A percentile compares a stretch with the other conserved stretches of the same genome.
These are phyloP conservation scores for Oryza australiensis DNA, from an alignment of 176 grass and related monocot genomes.

Conservation along the genomic window DNA sequence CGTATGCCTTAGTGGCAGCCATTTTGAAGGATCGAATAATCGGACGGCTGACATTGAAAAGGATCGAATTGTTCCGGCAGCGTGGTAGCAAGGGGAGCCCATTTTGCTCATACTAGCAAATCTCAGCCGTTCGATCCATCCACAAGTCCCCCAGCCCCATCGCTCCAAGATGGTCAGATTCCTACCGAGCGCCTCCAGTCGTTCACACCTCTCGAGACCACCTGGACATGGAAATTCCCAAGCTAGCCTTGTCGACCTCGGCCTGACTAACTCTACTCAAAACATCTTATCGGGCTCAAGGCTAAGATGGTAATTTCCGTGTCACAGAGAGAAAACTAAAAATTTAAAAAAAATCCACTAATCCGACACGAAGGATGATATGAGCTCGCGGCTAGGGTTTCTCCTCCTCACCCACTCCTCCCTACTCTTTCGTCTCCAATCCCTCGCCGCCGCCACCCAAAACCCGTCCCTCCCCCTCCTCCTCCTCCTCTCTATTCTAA, in stretches of 20 bases:
- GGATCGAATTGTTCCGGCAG: neutral
- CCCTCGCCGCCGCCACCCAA: conserved; percentile 37
- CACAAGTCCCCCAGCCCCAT: neutral
- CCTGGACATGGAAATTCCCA: neutral
- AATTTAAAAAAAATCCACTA: conserved; percentile 4
- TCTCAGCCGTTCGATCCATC: conserved; percentile 26
- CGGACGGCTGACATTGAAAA: neutral
- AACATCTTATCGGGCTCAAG: neutral
- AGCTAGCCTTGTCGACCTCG: neutral
- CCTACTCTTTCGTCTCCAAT: conserved; percentile 15
- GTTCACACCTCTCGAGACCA: neutral
- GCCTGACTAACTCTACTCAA: neutral
- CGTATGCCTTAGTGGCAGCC: too few species aligned
- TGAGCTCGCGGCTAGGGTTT: conserved; percentile 89
- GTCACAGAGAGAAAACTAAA: neutral
- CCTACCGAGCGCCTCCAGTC: conserved; percentile 1
- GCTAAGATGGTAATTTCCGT: neutral
- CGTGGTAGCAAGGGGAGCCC: neutral
- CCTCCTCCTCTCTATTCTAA: neutral
- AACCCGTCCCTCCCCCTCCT: conserved; percentile 16
- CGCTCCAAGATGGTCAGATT: conserved; percentile 11
- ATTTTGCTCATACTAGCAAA: neutral
- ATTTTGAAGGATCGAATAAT: neutral
- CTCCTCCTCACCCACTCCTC: neutral
- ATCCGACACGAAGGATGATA: conserved; percentile 48